Conservation (phyloP, 805 yeast species). For the Ogataea pilisensis region DNA sequence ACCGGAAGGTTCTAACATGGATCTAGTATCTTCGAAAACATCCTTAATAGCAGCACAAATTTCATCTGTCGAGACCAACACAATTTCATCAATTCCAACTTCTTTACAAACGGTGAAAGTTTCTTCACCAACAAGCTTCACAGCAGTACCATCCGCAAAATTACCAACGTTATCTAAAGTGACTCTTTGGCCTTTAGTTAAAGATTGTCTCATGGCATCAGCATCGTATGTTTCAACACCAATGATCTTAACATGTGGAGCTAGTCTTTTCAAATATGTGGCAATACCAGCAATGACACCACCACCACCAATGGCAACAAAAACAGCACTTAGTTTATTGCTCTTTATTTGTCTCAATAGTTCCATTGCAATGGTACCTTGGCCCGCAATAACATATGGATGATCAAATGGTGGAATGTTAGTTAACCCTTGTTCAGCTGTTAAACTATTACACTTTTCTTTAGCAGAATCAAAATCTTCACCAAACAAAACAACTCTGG, state of each 20-base stretch:
- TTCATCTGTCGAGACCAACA: conserved; percentile 85
- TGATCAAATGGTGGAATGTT: conserved; percentile 98
- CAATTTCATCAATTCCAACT: conserved; percentile 78
- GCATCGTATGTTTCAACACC: conserved; percentile 98
- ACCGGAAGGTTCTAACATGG: conserved; percentile 95
- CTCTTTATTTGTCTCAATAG: conserved; percentile 80
- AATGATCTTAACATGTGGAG: conserved; percentile 94
- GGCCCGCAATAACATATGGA: conserved; percentile 98
- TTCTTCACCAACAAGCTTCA: conserved; percentile 82
- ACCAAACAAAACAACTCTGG: conserved; percentile 89
- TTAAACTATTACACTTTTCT: conserved; percentile 74
- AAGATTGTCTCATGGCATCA: conserved; percentile 78
- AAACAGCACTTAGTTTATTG: conserved; percentile 76
- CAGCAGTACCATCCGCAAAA: conserved; percentile 99
- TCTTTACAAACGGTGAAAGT: conserved; percentile 77
- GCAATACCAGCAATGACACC: conserved; percentile 92
- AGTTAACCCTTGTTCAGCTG: conserved; percentile 67
- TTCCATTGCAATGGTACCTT: conserved; percentile 96
- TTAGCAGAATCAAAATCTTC: conserved; percentile 96
- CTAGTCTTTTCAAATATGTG: conserved; percentile 85
- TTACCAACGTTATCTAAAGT: conserved; percentile 76
- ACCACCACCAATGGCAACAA: conserved; percentile 96
- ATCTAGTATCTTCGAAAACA: conserved; percentile 91
- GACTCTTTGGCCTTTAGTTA: conserved; percentile 51
- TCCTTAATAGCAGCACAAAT: conserved; percentile 95